Evolutionary conservation across 371 early-diverging fungal genomes (phyloP), one percentile per base, ranked within the genome.

Genomic region (Mortierella polycephala): DNA sequence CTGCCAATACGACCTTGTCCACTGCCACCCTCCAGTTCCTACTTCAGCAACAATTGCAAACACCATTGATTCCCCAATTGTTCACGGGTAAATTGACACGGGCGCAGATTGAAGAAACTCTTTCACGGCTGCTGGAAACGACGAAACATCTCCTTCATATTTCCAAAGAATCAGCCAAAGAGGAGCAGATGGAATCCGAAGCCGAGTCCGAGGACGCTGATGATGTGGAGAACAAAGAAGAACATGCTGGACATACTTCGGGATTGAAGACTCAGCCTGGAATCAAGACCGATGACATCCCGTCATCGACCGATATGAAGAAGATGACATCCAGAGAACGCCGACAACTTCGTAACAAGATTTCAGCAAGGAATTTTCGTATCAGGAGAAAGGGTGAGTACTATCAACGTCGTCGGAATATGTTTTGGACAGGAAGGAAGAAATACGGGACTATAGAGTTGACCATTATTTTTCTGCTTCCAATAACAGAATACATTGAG

Each of bases 311-410:
- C 0, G 71, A 69, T 14, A 45, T 75, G 67, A 75, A 70, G 55
- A 90, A 89, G 62, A 79, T 94, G 80, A 85, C 92, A 9, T 87
- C 94, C 9, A 94, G 93, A 83, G 94, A 96, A 81, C 89, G 95
- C 18, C 85, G 96, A 23, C 96, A 95, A 79, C 82, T 95, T 61
- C 87, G 96, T 44, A 96, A 96, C 85, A 95, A 95, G 70, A 92
- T 95, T 40, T 94, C 94, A 4, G 96, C 96, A 6, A 84, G 96
- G 62, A 94, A 94, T 81, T 96, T 96, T 73, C 84, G 96, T 53
- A 90, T 91, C 55, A 85, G 96, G 56, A 87, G 95, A 83, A 96
- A 96, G 83, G 94, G 93, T 93, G 82, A 82, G 76, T 57, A 5
- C 11, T 5, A 12, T 12, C 47, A 47, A 0, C 5, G 0, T 12